These are phyloP conservation scores for Linderina pennispora DNA, from an alignment of 192 early-diverging fungal genomes.

Conservation along the genomic window DNA sequence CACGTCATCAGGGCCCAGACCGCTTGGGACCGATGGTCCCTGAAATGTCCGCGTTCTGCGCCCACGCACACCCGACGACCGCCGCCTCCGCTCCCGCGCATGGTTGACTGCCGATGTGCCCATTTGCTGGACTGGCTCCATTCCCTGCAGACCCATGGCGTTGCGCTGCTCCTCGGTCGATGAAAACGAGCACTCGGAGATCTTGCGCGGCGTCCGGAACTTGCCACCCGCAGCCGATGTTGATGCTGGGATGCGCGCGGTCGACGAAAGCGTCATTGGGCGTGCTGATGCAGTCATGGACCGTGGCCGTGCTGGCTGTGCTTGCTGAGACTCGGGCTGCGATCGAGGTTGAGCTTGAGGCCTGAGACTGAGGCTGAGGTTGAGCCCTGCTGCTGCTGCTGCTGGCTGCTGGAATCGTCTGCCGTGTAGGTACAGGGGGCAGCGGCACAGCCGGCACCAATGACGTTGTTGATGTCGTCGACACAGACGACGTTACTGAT, in stretches of 20 bases:
- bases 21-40: no score
- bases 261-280: no score
- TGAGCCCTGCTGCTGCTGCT: no score
- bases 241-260: no score
- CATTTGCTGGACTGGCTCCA: no score
- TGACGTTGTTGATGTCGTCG: no score
- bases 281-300: neutral
- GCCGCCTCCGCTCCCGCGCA: slow-evolving; percentile 39
- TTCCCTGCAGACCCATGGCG: slow-evolving; percentile 7
- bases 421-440: no score
- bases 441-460: slow-evolving; percentile 20
- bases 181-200: slow-evolving; percentile 25
- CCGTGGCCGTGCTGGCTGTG: neutral
- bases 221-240: neutral
- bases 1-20: no score
- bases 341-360: no score
- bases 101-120: no score
- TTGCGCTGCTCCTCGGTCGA: slow-evolving; percentile 30
- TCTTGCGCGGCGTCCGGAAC: slow-evolving; percentile 14
- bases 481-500: slow-evolving; percentile 42
- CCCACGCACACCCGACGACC: slow-evolving; percentile 18
- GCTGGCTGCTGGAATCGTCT: neutral
- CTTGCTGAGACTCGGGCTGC: neutral
- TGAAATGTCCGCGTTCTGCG: slow-evolving; percentile 23
- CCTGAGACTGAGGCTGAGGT: no score